Evolutionary conservation across 2,329 filamentous ascomycete genomes (phyloP), one percentile per base, ranked within the genome.

Genomic region (Rutstroemia sp.): DNA sequence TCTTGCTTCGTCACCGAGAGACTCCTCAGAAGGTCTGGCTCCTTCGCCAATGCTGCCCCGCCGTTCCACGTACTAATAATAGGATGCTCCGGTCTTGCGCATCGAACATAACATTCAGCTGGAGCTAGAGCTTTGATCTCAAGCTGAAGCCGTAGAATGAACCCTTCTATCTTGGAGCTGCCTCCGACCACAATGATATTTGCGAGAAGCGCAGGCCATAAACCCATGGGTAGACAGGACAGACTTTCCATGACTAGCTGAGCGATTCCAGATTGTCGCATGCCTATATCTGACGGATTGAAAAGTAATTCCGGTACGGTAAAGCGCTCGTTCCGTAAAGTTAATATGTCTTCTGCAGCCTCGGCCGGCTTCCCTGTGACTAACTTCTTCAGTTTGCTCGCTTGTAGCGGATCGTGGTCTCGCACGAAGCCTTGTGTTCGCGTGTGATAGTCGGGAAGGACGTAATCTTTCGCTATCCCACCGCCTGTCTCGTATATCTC

Each of bases 181-280:
- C 94, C 94, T 1, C 94, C 94, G 0, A 96, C 89, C 0, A 96
- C 86, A 2, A 96, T 74, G 4, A 97, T 81, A 63, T 97, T 99
- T 39, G 89, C 87, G 48, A 97, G 73, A 63, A 96, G 80, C 0
- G 85, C 86, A 0, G 91, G 88, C 81, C 90, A 92, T 7, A 97
- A 73, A 0, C 88, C 89, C n/a, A 88, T 78, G 0, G 94, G 94
- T 9, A 97, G 72, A 12, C 77, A 77, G 8, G 82, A 79, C 14
- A 99, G 72, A 12, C 86, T 88, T 69, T 96, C 85, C 72, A 94
- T 77, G 10, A 96, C 80, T n/a, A 90, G 79, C 48, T 92, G 88
- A 0, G 89, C 82, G 19, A 99, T 76, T 0, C 94, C 94, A 0
- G 87, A 84, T 65, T 95, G 89, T 48, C 83, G 82, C 71, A 96